A percentile compares a stretch with the other conserved stretches of the same genome.
phyloP scores from a whole-genome alignment of 257 asterid genomes.

The Nicotiana benthamiana region DNA sequence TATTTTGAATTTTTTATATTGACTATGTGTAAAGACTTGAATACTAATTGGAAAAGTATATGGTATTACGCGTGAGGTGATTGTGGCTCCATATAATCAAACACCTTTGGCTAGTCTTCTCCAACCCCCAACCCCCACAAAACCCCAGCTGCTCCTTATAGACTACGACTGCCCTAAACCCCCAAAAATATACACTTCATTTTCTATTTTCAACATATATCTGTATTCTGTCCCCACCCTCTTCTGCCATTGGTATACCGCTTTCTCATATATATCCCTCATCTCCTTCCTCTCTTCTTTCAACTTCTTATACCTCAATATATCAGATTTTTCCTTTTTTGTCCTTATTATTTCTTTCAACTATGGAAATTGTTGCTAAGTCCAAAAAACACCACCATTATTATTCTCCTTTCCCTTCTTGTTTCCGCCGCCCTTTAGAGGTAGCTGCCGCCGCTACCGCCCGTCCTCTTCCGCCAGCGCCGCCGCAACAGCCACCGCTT shows the following conservation, averaged over 20 bases:
- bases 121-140: not conserved
- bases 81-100: too few species aligned
- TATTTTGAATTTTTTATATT: too few species aligned
- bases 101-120: not conserved
- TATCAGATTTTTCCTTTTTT: not conserved
- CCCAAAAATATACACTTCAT: not conserved
- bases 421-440: conserved; percentile 28
- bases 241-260: not conserved
- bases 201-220: not conserved
- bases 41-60: too few species aligned
- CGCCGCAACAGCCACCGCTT: conserved; percentile 14
- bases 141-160: conserved; percentile 5
- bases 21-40: too few species aligned
- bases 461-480: not conserved
- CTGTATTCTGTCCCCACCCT: not conserved
- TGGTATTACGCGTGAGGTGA: too few species aligned
- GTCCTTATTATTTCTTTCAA: not conserved
- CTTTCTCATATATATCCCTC: not conserved
- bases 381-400: conserved; percentile 23
- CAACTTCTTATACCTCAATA: not conserved
- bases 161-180: not conserved
- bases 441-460: conserved; percentile 6
- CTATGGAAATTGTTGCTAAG: conserved; percentile 8
- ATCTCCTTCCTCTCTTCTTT: not conserved
- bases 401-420: conserved; percentile 31